Conservation (phyloP, 805 yeast genomes). For the Cyberlindnera xishuangbannaensis region DNA sequence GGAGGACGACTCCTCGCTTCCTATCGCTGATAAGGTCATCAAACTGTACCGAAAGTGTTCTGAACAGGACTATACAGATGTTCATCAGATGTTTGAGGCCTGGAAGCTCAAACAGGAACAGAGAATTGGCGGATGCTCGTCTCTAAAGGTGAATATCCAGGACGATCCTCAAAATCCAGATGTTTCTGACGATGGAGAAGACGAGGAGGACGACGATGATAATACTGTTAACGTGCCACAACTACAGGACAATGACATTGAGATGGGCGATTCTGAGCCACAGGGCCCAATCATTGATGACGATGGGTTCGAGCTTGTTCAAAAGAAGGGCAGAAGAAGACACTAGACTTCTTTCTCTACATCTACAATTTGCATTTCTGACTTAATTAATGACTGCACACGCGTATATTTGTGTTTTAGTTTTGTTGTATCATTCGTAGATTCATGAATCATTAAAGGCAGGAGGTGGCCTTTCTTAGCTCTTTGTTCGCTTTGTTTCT, state of each 20-base stretch:
- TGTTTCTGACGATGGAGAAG: slow-evolving; percentile 37
- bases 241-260: slow-evolving; percentile 30
- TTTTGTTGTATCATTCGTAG: no score
- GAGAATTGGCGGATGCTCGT: slow-evolving; percentile 19
- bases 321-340: slow-evolving; percentile 57
- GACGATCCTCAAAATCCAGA: slow-evolving; percentile 61
- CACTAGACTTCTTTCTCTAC: no score
- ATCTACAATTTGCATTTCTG: no score
- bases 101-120: slow-evolving; percentile 54
- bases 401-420: no score
- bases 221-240: slow-evolving; percentile 7
- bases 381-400: no score
- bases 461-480: background rate
- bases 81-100: slow-evolving; percentile 53
- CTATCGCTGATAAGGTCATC: slow-evolving; percentile 62
- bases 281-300: slow-evolving; percentile 77
- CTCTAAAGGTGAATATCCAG: slow-evolving; percentile 41
- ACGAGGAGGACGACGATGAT: slow-evolving; percentile 20
- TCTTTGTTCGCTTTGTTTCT: background rate
- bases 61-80: slow-evolving; percentile 42
- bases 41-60: slow-evolving; percentile 61
- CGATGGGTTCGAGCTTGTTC: slow-evolving; percentile 90
- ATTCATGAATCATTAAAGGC: background rate
- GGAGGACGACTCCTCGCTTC: slow-evolving; percentile 83
- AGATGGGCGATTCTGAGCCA: slow-evolving; percentile 32